Evolutionary conservation across 2,329 filamentous ascomycete species (phyloP).

Genomic region (Paracamarosporium sp.): DNA sequence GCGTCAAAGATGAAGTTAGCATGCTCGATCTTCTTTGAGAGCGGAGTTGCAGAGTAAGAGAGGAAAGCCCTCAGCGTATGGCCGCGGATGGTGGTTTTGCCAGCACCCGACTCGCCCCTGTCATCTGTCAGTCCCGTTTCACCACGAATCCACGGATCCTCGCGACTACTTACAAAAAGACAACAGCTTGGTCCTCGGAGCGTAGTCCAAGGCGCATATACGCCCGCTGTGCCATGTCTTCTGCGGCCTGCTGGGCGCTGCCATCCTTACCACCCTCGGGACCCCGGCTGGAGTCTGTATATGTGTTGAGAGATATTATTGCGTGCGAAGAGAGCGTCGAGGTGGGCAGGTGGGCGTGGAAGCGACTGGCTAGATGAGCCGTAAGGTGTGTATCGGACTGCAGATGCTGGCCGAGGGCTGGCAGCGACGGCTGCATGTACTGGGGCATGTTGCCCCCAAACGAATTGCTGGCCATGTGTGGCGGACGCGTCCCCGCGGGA

Average conservation of each 20-base stretch:
- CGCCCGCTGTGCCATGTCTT: constrained; percentile 87
- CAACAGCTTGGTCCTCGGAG: constrained; percentile 89
- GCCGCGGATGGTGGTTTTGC: constrained; percentile 92
- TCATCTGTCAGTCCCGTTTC: constrained; percentile 28
- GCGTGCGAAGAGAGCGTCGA: constrained; percentile 90
- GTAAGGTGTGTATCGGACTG: constrained; percentile 81
- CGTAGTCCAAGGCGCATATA: constrained; percentile 85
- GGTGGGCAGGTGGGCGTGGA: constrained; percentile 88
- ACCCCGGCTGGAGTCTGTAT: constrained; percentile 85
- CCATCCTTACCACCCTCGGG: constrained; percentile 90
- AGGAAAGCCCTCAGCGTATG: constrained; percentile 87
- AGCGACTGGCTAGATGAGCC: constrained; percentile 83
- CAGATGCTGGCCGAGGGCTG: constrained; percentile 82
- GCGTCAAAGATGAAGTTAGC: constrained; percentile 96
- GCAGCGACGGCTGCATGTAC: constrained; percentile 85
- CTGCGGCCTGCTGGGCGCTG: constrained; percentile 88
- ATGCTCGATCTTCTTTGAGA: constrained; percentile 91
- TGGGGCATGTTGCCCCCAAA: constrained; percentile 53
- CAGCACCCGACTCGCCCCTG: constrained; percentile 93
- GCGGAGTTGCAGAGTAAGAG: constrained; percentile 86
- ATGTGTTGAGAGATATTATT: constrained; percentile 92
- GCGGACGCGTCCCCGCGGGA: constrained; percentile 47
- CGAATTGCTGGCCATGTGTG: constrained; percentile 65
- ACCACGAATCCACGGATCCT: background rate
- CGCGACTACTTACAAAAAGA: constrained; percentile 80